These are phyloP conservation scores for Cytospora chrysosperma DNA, from an alignment of 2,329 filamentous ascomycete genomes.

Conservation along the genomic window DNA sequence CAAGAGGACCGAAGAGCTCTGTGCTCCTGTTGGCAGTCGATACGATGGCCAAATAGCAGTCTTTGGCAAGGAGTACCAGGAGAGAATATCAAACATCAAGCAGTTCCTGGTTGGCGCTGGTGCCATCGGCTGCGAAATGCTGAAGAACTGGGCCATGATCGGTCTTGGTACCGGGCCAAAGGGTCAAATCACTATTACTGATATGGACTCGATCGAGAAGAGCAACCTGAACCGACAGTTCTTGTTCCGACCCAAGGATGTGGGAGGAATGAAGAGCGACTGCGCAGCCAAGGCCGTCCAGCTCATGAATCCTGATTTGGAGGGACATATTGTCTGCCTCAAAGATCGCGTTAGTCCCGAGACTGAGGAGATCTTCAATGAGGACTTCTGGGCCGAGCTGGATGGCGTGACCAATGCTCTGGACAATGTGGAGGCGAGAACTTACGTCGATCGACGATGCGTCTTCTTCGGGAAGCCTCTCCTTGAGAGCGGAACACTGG, in stretches of 20 bases:
- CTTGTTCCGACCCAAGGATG: conserved; percentile 88
- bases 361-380: conserved; percentile 92
- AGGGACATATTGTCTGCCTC: conserved; percentile 79
- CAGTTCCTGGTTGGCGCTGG: conserved; percentile 95
- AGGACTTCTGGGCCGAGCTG: conserved; percentile 82
- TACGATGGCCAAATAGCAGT: conserved; percentile 98
- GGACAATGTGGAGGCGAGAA: conserved; percentile 95
- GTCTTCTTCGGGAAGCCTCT: conserved; percentile 98
- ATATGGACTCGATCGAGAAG: conserved; percentile 99
- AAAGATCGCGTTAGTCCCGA: conserved; percentile 89
- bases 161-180: conserved; percentile 85
- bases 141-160: conserved; percentile 99
- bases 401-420: conserved; percentile 96
- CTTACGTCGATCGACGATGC: conserved; percentile 92
- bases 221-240: conserved; percentile 98
- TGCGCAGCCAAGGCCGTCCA: conserved; percentile 87
- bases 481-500: conserved; percentile 95
- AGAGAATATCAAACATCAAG: conserved; percentile 86
- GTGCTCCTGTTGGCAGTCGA: conserved; percentile 78
- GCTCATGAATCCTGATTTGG: conserved; percentile 91
- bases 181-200: conserved; percentile 88
- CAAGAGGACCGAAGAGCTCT: conserved; percentile 78
- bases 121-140: conserved; percentile 97
- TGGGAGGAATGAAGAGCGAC: conserved; percentile 95
- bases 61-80: conserved; percentile 89